Evolutionary conservation across 2,329 filamentous ascomycete species (phyloP).

Genomic region (Ceratocystis huliohia): DNA sequence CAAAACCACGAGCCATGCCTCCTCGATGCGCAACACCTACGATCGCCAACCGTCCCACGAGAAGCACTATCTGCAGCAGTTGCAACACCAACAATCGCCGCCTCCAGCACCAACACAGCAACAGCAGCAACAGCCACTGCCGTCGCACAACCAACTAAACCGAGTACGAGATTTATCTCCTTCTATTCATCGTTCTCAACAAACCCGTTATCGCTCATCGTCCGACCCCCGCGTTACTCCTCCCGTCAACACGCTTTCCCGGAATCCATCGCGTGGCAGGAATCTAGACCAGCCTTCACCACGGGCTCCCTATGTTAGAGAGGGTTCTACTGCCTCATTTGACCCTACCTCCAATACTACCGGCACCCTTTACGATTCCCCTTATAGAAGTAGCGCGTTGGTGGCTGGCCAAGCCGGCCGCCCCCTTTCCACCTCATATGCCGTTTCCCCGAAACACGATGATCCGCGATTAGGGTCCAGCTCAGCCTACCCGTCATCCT

Average conservation of each 20-base stretch:
- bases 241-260: slow-evolving; percentile 13
- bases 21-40: slow-evolving; percentile 21
- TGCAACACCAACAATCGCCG: slow-evolving; percentile 17
- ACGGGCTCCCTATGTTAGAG: slow-evolving; percentile 19
- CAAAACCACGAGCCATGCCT: slow-evolving; percentile 21
- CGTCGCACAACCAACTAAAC: slow-evolving; percentile 18
- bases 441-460: slow-evolving; percentile 26
- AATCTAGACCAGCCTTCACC: slow-evolving; percentile 13
- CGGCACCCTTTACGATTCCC: slow-evolving; percentile 15
- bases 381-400: slow-evolving; percentile 19
- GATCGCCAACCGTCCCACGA: slow-evolving; percentile 1
- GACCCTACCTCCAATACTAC: slow-evolving; percentile 9
- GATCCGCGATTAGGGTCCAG: slow-evolving; percentile 29
- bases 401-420: slow-evolving; percentile 14
- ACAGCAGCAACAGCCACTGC: slow-evolving; percentile 15
- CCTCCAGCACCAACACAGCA: too few species aligned
- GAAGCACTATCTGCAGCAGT: background rate
- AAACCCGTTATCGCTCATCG: slow-evolving; percentile 19
- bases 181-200: slow-evolving; percentile 12
- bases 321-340: slow-evolving; percentile 18
- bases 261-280: slow-evolving; percentile 19
- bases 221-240: slow-evolving; percentile 17
- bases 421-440: slow-evolving; percentile 19
- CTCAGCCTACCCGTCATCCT: slow-evolving; percentile 6
- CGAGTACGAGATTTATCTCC: slow-evolving; percentile 20